These are phyloP conservation scores for Trametopsis cervina DNA, from an alignment of 768 basidiomycete genomes.

Conservation along the genomic window DNA sequence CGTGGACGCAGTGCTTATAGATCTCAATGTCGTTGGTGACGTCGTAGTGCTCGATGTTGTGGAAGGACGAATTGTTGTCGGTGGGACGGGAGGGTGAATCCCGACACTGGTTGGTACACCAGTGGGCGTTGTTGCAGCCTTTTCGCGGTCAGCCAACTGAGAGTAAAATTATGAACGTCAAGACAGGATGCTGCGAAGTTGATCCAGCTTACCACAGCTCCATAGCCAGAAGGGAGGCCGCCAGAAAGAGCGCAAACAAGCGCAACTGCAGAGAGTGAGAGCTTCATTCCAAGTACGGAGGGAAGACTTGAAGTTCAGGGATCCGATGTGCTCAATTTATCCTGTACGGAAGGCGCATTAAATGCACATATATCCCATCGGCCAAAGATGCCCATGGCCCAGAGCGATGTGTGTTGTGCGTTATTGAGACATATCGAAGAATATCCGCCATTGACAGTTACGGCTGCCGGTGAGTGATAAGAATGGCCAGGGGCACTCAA, in stretches of 20 bases:
- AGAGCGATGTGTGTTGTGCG: no score
- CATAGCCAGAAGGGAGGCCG: neutral
- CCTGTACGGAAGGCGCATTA: neutral
- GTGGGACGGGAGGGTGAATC: neutral
- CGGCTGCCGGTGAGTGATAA: no score
- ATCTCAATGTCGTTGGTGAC: neutral
- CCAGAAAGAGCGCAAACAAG: neutral
- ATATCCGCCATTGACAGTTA: no score
- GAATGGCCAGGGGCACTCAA: no score
- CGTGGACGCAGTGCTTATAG: neutral
- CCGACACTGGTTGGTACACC: neutral
- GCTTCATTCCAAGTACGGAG: no score
- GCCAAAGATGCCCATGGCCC: neutral
- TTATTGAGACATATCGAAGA: no score
- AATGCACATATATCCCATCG: neutral
- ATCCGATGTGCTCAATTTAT: neutral
- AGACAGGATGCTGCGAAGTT: neutral
- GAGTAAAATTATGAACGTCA: neutral
- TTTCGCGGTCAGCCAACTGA: neutral
- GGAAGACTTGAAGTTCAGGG: neutral
- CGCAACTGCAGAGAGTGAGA: neutral
- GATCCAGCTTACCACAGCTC: neutral
- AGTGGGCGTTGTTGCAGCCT: neutral
- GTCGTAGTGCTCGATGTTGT: neutral
- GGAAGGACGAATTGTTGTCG: no score